Evolutionary conservation across 352 stramenopile genomes (phyloP).

Genomic region (Pythium oligandrum): DNA sequence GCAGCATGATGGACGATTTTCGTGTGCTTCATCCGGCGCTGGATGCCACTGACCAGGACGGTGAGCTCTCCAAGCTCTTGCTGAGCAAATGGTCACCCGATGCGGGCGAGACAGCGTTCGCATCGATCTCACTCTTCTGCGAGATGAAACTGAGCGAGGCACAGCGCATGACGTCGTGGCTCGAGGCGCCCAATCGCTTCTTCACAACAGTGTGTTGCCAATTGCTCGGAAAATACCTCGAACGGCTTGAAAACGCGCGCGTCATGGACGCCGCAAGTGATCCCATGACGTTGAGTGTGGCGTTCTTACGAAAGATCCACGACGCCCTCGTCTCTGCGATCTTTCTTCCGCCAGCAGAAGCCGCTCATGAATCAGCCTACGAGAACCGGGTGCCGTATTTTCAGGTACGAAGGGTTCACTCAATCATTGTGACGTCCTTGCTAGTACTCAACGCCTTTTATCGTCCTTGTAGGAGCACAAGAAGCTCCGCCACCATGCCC

Average conservation of each 20-base stretch:
- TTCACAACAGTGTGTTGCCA: conserved; percentile 67
- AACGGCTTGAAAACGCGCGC: conserved; percentile 6
- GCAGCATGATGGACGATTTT: conserved; percentile 28
- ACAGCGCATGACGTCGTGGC: conserved; percentile 64
- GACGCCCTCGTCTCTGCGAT: conserved; percentile 46
- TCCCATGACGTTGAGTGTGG: conserved; percentile 13
- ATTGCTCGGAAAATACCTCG: conserved; percentile 60
- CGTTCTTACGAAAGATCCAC: conserved; percentile 49
- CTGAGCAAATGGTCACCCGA: conserved; percentile 67
- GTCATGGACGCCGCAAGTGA: no score
- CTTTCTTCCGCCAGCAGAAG: conserved; percentile 28
- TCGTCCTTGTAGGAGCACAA: conserved; percentile 43
- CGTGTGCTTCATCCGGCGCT: conserved; percentile 51
- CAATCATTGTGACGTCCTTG: no score
- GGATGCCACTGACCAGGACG: conserved; percentile 46
- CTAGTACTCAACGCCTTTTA: no score
- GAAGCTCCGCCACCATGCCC: conserved; percentile 39
- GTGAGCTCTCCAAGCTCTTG: conserved; percentile 53
- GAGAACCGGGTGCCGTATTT: conserved; percentile 54
- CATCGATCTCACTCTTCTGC: conserved; percentile 67
- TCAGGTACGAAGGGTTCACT: conserved; percentile 21
- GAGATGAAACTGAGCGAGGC: conserved; percentile 80
- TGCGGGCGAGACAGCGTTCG: conserved; percentile 42
- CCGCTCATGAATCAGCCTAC: conserved; percentile 20
- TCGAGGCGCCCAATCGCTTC: conserved; percentile 72